Evolutionary conservation across 2,329 filamentous ascomycete genomes (phyloP).

Genomic region (Cordyceps farinosa): DNA sequence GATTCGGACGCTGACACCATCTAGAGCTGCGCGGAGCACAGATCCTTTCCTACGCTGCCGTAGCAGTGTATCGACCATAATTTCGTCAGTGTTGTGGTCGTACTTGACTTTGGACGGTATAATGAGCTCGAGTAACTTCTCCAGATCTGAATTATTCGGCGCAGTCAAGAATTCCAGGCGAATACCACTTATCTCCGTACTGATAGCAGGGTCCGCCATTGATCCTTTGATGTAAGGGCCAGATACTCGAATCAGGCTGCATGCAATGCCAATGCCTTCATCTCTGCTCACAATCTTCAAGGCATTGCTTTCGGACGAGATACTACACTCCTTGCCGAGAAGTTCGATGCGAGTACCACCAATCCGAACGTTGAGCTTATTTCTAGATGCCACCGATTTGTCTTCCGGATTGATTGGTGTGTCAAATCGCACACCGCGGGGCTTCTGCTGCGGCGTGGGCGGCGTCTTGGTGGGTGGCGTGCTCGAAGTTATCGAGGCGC

Average conservation of each 20-base stretch:
- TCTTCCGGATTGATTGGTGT: constrained; percentile 49
- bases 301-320: constrained; percentile 73
- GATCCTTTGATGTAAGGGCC: constrained; percentile 62
- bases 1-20: constrained; percentile 60
- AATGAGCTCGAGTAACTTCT: constrained; percentile 77
- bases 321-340: constrained; percentile 71
- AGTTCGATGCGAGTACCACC: constrained; percentile 74
- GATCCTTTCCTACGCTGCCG: constrained; percentile 83
- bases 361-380: constrained; percentile 73
- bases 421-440: constrained; percentile 57
- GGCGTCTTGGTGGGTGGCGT: constrained; percentile 45
- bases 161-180: constrained; percentile 67
- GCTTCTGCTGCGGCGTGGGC: constrained; percentile 37
- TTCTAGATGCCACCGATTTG: constrained; percentile 44
- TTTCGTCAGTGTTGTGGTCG: constrained; percentile 80
- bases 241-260: constrained; percentile 70
- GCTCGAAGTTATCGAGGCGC: constrained; percentile 75
- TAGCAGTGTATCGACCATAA: constrained; percentile 87
- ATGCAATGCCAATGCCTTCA: constrained; percentile 66
- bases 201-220: constrained; percentile 56
- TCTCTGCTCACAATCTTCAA: constrained; percentile 76
- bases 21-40: constrained; percentile 68
- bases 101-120: constrained; percentile 91
- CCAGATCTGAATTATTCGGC: constrained; percentile 77
- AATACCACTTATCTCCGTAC: constrained; percentile 61